These are phyloP conservation scores for Nannochloropsis salina DNA, from an alignment of 108 stramenopile genomes.

Conservation along the genomic window DNA sequence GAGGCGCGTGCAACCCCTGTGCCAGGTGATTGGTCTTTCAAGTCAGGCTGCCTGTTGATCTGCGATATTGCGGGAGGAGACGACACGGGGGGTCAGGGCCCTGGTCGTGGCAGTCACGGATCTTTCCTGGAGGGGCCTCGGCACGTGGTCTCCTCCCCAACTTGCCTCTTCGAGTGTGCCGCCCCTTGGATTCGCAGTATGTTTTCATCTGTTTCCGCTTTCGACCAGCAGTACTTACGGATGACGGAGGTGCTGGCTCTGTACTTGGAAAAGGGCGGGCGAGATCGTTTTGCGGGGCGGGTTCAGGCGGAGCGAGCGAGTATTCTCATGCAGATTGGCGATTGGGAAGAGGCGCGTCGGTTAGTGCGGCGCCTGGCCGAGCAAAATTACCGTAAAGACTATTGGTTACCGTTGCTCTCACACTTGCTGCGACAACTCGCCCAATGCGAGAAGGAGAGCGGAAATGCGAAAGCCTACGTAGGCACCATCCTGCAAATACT, in stretches of 20 bases:
- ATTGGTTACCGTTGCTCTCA: background rate
- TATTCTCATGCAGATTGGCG: background rate
- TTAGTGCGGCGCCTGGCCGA: background rate
- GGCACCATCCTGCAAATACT: background rate
- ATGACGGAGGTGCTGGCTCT: background rate
- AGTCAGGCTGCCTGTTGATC: background rate
- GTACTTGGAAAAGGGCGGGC: background rate
- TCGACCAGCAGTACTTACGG: background rate
- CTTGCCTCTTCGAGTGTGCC: background rate
- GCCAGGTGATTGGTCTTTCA: too few relatives aligned
- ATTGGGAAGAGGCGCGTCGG: constrained; percentile 8
- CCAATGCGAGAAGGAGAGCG: background rate
- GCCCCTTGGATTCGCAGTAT: background rate
- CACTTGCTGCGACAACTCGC: background rate
- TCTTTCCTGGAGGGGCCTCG: background rate
- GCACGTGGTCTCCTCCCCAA: background rate
- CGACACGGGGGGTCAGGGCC: background rate
- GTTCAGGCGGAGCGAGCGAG: constrained; percentile 19
- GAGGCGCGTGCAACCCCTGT: too few relatives aligned
- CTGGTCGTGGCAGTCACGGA: background rate
- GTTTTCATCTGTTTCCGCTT: background rate
- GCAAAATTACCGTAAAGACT: background rate
- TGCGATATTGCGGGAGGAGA: background rate
- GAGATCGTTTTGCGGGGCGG: background rate
- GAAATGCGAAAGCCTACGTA: background rate